Conservation (phyloP, 176 grass and related monocot genomes). For the Elymus sibiricus region DNA sequence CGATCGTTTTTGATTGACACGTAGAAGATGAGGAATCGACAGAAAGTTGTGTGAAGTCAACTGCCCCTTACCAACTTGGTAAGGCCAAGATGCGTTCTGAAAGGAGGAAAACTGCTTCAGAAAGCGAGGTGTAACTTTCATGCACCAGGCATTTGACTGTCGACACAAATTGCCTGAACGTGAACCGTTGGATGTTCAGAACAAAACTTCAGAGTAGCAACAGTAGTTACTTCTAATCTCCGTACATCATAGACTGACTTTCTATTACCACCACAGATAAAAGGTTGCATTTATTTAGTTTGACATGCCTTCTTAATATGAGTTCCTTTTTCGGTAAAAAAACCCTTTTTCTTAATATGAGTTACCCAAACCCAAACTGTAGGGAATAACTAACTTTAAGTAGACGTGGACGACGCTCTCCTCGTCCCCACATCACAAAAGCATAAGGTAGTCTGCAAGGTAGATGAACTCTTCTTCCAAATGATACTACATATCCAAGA, state of each 20-base stretch:
- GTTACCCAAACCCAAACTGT: constrained; percentile 19
- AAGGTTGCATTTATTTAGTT: background rate
- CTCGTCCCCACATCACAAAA: constrained; percentile 20
- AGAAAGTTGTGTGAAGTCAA: constrained; percentile 29
- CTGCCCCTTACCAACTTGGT: background rate
- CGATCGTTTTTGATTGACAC: constrained; percentile 1
- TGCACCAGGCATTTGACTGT: background rate
- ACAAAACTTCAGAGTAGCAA: background rate
- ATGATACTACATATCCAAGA: constrained; percentile 16
- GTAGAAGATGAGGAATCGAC: constrained; percentile 4
- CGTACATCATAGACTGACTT: background rate
- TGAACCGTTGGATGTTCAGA: background rate
- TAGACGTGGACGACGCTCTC: constrained; percentile 26
- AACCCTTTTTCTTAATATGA: constrained; percentile 9
- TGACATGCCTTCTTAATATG: background rate
- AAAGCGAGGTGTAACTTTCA: background rate
- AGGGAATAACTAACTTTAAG: constrained; percentile 48
- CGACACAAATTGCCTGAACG: background rate
- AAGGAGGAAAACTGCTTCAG: constrained; percentile 11
- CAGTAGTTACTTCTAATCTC: background rate
- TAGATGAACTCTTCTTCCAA: constrained; percentile 21
- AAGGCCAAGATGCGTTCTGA: constrained; percentile 40
- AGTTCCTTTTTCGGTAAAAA: too few relatives aligned
- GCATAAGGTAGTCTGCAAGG: background rate
- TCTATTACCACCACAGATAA: background rate